A percentile compares a stretch with the other conserved stretches of the same genome.
Evolutionary conservation across 345 rosid genomes (phyloP).

Genomic region (Melastoma malabathricum): DNA sequence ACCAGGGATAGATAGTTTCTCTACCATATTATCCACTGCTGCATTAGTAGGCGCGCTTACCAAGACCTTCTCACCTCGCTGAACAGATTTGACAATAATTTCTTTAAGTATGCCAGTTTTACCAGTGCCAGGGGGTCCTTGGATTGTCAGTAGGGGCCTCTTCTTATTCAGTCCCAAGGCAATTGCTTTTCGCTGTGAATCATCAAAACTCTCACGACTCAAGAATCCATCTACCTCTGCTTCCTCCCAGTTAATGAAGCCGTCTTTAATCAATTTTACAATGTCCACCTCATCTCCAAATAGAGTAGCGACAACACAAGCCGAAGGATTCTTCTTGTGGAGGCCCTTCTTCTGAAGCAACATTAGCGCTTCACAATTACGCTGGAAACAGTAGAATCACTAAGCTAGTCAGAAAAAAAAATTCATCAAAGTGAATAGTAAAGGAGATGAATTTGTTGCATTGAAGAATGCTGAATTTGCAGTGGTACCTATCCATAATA

Average conservation of each 20-base stretch:
- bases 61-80: conserved; percentile 86
- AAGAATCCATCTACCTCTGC: conserved; percentile 41
- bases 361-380: conserved; percentile 94
- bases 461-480: too few relatives aligned
- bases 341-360: conserved; percentile 86
- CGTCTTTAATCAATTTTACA: conserved; percentile 49
- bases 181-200: conserved; percentile 55
- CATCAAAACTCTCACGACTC: conserved; percentile 32
- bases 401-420: too few relatives aligned
- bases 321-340: conserved; percentile 67
- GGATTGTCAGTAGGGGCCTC: conserved; percentile 58
- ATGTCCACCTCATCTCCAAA: conserved; percentile 81
- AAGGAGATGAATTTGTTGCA: too few relatives aligned
- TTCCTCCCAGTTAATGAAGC: conserved; percentile 46
- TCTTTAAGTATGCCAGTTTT: conserved; percentile 88
- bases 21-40: conserved; percentile 94
- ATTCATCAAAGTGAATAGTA: too few relatives aligned
- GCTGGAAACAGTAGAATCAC: conserved; percentile 27
- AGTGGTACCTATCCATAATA: too few relatives aligned
- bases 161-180: conserved; percentile 75
- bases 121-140: conserved; percentile 98
- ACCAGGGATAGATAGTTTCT: conserved; percentile 59
- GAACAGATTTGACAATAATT: conserved; percentile 54
- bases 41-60: conserved; percentile 96
- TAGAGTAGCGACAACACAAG: conserved; percentile 66